A percentile compares a stretch with the other conserved stretches of the same genome.
Evolutionary conservation across 306 rosid species (phyloP).

Genomic region (Trifolium dubium): DNA sequence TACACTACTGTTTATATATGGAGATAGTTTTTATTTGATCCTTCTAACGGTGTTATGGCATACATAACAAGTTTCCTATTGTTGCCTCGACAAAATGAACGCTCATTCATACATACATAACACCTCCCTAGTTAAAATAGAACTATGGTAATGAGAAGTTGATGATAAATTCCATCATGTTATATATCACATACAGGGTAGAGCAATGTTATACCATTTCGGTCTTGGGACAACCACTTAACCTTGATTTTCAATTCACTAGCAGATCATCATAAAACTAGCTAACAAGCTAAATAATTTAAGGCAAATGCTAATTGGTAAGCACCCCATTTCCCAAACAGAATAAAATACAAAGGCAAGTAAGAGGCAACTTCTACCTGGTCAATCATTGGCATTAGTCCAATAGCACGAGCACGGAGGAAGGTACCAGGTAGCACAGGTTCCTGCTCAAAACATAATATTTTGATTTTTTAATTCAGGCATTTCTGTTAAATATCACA

Average conservation of each 20-base stretch:
- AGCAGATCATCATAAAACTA: background rate
- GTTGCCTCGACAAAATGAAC: constrained; percentile 4
- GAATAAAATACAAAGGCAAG: constrained; percentile 6
- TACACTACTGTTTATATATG: background rate
- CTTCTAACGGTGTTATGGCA: background rate
- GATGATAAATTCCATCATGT: constrained; percentile 19
- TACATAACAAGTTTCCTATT: background rate
- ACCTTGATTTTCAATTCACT: constrained; percentile 26
- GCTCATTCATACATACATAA: constrained; percentile 15
- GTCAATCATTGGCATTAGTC: constrained; percentile 99
- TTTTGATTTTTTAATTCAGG: constrained; percentile 15
- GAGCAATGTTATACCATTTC: constrained; percentile 23
- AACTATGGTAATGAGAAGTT: background rate
- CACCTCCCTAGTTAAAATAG: constrained; percentile 20
- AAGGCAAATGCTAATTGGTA: background rate
- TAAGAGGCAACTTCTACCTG: constrained; percentile 58
- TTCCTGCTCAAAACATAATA: constrained; percentile 58
- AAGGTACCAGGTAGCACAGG: constrained; percentile 88
- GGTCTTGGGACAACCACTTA: constrained; percentile 16
- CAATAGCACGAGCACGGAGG: constrained; percentile 99
- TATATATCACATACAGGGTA: constrained; percentile 23
- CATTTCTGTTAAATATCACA: constrained; percentile 6
- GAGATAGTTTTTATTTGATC: constrained; percentile 4
- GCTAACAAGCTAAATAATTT: background rate
- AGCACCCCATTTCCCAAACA: constrained; percentile 1